Percentiles rank a stretch among this genome's conserved stretches.
These are phyloP conservation scores for Suillus brevipes DNA, from an alignment of 768 basidiomycete species.

Conservation along the genomic window DNA sequence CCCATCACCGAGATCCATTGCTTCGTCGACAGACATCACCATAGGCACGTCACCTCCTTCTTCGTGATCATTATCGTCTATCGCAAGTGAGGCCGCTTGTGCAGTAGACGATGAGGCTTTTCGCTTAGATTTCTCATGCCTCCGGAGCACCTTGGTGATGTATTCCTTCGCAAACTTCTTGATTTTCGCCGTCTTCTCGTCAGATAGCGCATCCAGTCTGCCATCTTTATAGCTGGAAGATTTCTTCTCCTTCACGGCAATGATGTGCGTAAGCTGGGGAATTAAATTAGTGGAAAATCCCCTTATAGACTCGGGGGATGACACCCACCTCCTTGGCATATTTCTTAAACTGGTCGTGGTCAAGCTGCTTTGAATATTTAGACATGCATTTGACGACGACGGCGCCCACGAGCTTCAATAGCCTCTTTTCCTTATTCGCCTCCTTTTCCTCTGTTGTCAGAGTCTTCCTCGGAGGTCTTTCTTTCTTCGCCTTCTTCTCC, in stretches of 20 bases:
- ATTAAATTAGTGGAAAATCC: slow-evolving; percentile 6
- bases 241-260: slow-evolving; percentile 96
- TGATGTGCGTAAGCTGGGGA: slow-evolving; percentile 74
- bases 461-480: slow-evolving; percentile 38
- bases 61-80: slow-evolving; percentile 15
- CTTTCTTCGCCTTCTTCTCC: slow-evolving; percentile 26
- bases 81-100: slow-evolving; percentile 12
- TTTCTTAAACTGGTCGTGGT: slow-evolving; percentile 86
- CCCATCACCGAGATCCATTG: slow-evolving; percentile 44
- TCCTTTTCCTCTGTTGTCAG: slow-evolving; percentile 60
- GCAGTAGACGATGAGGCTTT: slow-evolving; percentile 16
- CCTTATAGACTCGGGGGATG: slow-evolving; percentile 2
- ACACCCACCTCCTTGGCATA: slow-evolving; percentile 86
- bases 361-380: slow-evolving; percentile 76
- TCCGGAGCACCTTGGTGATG: slow-evolving; percentile 74
- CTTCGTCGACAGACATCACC: slow-evolving; percentile 44
- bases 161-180: slow-evolving; percentile 94
- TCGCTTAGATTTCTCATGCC: slow-evolving; percentile 51
- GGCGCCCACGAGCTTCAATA: slow-evolving; percentile 80
- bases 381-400: slow-evolving; percentile 94
- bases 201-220: slow-evolving; percentile 71
- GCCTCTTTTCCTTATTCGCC: slow-evolving; percentile 74
- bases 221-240: slow-evolving; percentile 75
- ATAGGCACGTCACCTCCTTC: slow-evolving; percentile 30
- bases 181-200: slow-evolving; percentile 87